Percentiles rank a stretch among this genome's conserved stretches.
phyloP scores from a whole-genome alignment of 2,329 filamentous ascomycete genomes.

The Chrysoporthe austroafricana region DNA sequence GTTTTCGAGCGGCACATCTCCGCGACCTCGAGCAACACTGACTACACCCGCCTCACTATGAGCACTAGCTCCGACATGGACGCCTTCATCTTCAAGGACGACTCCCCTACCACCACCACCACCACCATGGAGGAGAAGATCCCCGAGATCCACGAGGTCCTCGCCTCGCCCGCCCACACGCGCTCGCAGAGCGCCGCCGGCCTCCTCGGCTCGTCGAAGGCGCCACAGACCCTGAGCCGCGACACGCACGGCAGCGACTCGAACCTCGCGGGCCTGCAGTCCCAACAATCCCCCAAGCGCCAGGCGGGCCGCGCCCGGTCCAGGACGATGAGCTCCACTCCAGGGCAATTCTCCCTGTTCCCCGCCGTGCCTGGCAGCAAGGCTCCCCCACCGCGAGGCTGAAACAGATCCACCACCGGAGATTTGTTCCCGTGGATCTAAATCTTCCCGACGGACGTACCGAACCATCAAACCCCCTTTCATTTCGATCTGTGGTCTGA shows the following conservation, averaged over 20 bases:
- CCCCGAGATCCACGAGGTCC: constrained; percentile 37
- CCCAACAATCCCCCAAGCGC: constrained; percentile 31
- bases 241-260: constrained; percentile 37
- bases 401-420: constrained; percentile 15
- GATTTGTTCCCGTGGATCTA: not conserved
- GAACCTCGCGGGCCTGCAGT: constrained; percentile 33
- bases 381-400: constrained; percentile 21
- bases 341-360: constrained; percentile 53
- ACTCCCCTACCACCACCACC: constrained; percentile 24
- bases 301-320: constrained; percentile 45
- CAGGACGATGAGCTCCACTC: constrained; percentile 50
- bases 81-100: constrained; percentile 30
- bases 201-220: constrained; percentile 19
- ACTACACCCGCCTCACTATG: constrained; percentile 56
- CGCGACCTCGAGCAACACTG: constrained; percentile 56
- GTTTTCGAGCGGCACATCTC: constrained; percentile 58
- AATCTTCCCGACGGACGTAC: not conserved
- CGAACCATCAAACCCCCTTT: not conserved
- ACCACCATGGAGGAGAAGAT: constrained; percentile 32
- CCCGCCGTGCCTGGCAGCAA: constrained; percentile 33
- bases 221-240: constrained; percentile 27
- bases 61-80: constrained; percentile 53
- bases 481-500: not conserved
- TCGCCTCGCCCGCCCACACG: constrained; percentile 32
- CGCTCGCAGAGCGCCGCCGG: constrained; percentile 25